phyloP scores from a whole-genome alignment of 2,329 filamentous ascomycete genomes.

The Chaetomium globosum region DNA sequence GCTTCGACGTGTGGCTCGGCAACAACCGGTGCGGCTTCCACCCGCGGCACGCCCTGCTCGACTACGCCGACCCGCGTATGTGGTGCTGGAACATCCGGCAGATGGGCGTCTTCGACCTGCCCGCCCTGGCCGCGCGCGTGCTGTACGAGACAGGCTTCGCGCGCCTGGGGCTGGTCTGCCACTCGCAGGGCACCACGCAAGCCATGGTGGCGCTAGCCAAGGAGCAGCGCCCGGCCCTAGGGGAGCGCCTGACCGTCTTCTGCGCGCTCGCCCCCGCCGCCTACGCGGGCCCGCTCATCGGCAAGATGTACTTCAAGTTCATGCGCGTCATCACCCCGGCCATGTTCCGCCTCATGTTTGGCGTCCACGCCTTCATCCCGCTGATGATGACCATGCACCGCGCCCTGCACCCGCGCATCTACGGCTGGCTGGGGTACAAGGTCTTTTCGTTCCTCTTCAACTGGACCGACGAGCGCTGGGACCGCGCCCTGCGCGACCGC shows the following conservation, averaged over 20 bases:
- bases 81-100: conserved; percentile 96
- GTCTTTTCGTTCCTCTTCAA: conserved; percentile 89
- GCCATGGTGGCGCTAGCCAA: conserved; percentile 86
- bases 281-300: conserved; percentile 83
- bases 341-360: conserved; percentile 81
- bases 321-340: conserved; percentile 77
- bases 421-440: conserved; percentile 81
- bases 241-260: conserved; percentile 81
- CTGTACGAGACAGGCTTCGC: conserved; percentile 79
- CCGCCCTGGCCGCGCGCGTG: conserved; percentile 78
- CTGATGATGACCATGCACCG: conserved; percentile 86
- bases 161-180: conserved; percentile 80
- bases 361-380: conserved; percentile 90
- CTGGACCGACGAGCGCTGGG: conserved; percentile 86
- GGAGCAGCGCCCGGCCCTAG: conserved; percentile 83
- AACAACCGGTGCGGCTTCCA: conserved; percentile 89
- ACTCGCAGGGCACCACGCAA: conserved; percentile 90
- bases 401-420: conserved; percentile 66
- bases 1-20: conserved; percentile 93
- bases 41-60: conserved; percentile 72
- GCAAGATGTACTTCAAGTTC: conserved; percentile 88
- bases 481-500: conserved; percentile 72
- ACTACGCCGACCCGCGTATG: conserved; percentile 80
- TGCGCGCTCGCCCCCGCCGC: conserved; percentile 88
- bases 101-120: conserved; percentile 87